Conservation (phyloP, 768 basidiomycete species). For the Pulveroboletus sp. region DNA sequence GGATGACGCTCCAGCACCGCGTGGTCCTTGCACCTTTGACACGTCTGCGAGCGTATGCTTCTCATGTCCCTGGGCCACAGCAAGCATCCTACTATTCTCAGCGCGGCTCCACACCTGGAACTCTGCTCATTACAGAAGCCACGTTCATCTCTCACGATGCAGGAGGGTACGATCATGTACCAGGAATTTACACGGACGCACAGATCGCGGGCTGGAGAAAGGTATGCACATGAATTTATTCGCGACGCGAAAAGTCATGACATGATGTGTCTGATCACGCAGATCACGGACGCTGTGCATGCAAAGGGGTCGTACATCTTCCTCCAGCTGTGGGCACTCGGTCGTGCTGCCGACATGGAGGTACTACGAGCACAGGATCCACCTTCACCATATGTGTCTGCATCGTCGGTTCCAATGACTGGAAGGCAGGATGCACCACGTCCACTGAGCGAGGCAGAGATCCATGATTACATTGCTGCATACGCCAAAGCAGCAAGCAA, state of each 20-base stretch:
- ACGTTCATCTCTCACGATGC: slow-evolving; percentile 48
- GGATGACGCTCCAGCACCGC: slow-evolving; percentile 41
- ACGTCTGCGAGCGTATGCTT: slow-evolving; percentile 34
- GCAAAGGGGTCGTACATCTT: slow-evolving; percentile 44
- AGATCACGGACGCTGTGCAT: slow-evolving; percentile 40
- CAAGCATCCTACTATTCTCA: slow-evolving; percentile 41
- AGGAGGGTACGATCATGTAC: slow-evolving; percentile 46
- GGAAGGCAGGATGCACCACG: slow-evolving; percentile 13
- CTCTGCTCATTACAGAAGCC: slow-evolving; percentile 54
- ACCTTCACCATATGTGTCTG: slow-evolving; percentile 20
- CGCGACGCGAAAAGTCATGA: background rate
- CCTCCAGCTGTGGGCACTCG: slow-evolving; percentile 51
- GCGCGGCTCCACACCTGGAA: slow-evolving; percentile 34
- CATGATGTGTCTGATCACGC: background rate
- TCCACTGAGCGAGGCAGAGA: slow-evolving; percentile 26
- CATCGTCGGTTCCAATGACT: slow-evolving; percentile 24
- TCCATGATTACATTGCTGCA: slow-evolving; percentile 25
- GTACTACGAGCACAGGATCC: slow-evolving; percentile 28
- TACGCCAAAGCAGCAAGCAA: slow-evolving; percentile 28
- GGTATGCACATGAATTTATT: slow-evolving; percentile 16
- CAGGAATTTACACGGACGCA: slow-evolving; percentile 58
- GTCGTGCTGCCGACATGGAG: slow-evolving; percentile 38
- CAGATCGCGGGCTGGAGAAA: slow-evolving; percentile 52
- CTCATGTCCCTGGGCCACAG: slow-evolving; percentile 35
- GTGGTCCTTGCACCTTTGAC: slow-evolving; percentile 54